Evolutionary conservation across 805 yeast species (phyloP), one percentile per base, ranked within the genome.

Genomic region (Starmerella bombicola): DNA sequence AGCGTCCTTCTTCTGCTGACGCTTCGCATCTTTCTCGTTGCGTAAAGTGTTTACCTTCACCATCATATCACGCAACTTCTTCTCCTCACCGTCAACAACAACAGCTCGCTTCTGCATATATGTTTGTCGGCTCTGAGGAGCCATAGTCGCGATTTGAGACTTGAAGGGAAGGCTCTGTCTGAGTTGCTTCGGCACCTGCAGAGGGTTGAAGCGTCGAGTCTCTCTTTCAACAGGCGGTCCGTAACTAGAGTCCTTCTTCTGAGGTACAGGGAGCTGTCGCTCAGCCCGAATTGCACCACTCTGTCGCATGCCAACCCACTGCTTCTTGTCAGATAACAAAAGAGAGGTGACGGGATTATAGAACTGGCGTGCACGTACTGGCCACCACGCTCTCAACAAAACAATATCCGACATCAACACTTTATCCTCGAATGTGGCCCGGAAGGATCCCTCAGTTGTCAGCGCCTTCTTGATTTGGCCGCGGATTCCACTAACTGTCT

Each of bases 351-450:
- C 97, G 1, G 97, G 97, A 57, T 91, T 93, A 63, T 88, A 93
- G 63, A 84, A 91, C 59, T 76, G 76, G 61, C 88, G 80, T 13
- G 91, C 81, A 49, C 73, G 76, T 29, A 91, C 93, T 2, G 97
- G 97, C 59, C 85, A 86, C 98, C 98, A 91, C 3, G 97, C 86
- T 58, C 94, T 78, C 58, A 91, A 65, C 53, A 88, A 78, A 13
- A 91, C 73, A 40, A 83, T 80, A 61, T 91, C 98, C 33, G 59
- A 51, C 77, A 91, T 70, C 41, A 88, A 69, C 29, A 88, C 73
- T 63, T 86, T 88, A 59, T 91, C 99, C 62, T 91, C 99, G 61
- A 91, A 91, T 1, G 96, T 78, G 10, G 98, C 99, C 58, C 99
- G 75, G 68, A 71, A 93, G 59, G 80, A 78, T 10, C 99, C 99